Evolutionary conservation across 1,139 yeast species (phyloP), one percentile per base, ranked within the genome.

Genomic region (Yarrowia galli): DNA sequence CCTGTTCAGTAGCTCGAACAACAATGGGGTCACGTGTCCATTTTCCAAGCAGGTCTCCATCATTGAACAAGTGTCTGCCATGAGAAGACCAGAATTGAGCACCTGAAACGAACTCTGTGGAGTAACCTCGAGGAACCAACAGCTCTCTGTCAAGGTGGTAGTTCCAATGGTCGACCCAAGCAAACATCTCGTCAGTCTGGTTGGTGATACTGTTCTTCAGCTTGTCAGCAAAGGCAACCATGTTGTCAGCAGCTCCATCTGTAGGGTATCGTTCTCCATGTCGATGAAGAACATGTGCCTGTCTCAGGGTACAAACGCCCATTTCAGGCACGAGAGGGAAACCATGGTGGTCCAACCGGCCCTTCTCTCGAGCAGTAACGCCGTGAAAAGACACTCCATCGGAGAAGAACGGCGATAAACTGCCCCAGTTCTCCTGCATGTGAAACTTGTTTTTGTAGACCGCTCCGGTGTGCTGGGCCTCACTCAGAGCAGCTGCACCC

Each of bases 341-440:
- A 18, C 65, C 65, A 35, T 48, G 38, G 45, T 71, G 72, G 35
- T 74, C 77, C 58, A 69, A 67, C n/a, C 73, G 73, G 9, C 73
- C 72, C 20, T 67, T 65, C 43, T 58, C 64, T 5, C 64, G 64
- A 13, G 71, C 70, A 66, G 73, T 73, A 18, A 77, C 72, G 7
- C 79, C 80, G 20, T 71, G 74, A 67, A 75, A 79, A 12, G 74
- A 72, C 10, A 73, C 72, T 23, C 82, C 82, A n/a, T 78, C 72
- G 28, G 78, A 80, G 70, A 79, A 79, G 71, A 78, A 80, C 16
- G 82, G 82, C 40, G 82, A 78, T 64, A 76, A 73, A 10, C 80
- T 71, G 36, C 82, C 82, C 82, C 82, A 80, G 65, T 80, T 79
- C 68, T 79, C 79, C 70, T 75, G 75, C 77, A 79, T 79, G 71